Evolutionary conservation across 2,329 filamentous ascomycete genomes (phyloP).

Genomic region (Hysterium pulicare): DNA sequence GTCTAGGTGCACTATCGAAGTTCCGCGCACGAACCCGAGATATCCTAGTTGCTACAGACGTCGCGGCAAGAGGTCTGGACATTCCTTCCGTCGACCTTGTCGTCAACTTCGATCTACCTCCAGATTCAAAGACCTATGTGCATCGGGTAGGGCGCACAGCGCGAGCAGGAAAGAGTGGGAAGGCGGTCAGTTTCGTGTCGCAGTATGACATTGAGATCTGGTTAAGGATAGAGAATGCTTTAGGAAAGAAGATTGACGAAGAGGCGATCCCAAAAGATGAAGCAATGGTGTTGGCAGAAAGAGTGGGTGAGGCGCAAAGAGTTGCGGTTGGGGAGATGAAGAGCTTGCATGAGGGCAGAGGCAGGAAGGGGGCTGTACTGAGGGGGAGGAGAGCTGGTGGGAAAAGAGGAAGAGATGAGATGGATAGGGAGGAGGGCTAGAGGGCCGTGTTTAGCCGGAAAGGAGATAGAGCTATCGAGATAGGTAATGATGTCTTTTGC

Average conservation of each 20-base stretch:
- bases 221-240: constrained; percentile 74
- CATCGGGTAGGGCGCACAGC: constrained; percentile 87
- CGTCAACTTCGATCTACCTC: constrained; percentile 79
- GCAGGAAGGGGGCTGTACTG: constrained; percentile 44
- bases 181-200: constrained; percentile 76
- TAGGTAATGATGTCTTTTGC: too few species aligned
- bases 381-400: constrained; percentile 52
- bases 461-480: too few species aligned
- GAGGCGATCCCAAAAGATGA: constrained; percentile 74
- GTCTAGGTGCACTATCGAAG: constrained; percentile 84
- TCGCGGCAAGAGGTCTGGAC: constrained; percentile 89
- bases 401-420: constrained; percentile 58
- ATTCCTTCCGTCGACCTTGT: constrained; percentile 89
- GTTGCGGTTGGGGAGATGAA: constrained; percentile 80
- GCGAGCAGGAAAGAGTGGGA: constrained; percentile 78
- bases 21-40: constrained; percentile 78
- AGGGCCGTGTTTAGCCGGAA: too few species aligned
- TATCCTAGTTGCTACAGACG: constrained; percentile 88
- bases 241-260: constrained; percentile 72
- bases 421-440: constrained; percentile 74
- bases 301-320: constrained; percentile 80
- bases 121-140: constrained; percentile 85
- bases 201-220: constrained; percentile 85
- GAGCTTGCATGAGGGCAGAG: constrained; percentile 66
- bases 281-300: constrained; percentile 73